phyloP scores from a whole-genome alignment of 148 eudicot species.

The Camellia sinensis region DNA sequence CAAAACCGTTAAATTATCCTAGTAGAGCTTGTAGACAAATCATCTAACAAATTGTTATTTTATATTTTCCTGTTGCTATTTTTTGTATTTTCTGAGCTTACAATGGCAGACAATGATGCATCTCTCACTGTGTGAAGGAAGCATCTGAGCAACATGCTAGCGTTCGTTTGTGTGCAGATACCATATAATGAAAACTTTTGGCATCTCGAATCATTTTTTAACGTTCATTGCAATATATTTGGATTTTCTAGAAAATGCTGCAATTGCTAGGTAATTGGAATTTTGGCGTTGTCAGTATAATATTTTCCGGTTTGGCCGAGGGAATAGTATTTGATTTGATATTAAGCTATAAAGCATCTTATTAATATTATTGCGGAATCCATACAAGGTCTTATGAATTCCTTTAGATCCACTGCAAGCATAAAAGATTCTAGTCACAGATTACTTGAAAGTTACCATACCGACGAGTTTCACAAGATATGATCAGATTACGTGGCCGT shows the following conservation, averaged over 20 bases:
- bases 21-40: not conserved
- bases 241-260: not conserved
- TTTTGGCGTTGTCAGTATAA: not conserved
- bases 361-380: no score
- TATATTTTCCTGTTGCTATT: not conserved
- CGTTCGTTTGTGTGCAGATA: not conserved
- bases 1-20: not conserved
- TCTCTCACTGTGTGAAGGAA: constrained; percentile 65
- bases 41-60: not conserved
- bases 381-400: no score
- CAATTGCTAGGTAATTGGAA: not conserved
- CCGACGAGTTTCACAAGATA: no score
- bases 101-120: constrained; percentile 84
- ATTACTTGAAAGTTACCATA: no score
- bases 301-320: not conserved
- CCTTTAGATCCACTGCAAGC: no score
- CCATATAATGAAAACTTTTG: not conserved
- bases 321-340: not conserved
- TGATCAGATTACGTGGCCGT: no score
- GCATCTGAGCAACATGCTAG: not conserved
- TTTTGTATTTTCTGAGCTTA: not conserved
- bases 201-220: not conserved
- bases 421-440: no score
- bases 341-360: not conserved
- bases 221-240: no score